Evolutionary conservation across 805 yeast genomes (phyloP), one percentile per base, ranked within the genome.

Genomic region (Saccharomycopsis fermentans): DNA sequence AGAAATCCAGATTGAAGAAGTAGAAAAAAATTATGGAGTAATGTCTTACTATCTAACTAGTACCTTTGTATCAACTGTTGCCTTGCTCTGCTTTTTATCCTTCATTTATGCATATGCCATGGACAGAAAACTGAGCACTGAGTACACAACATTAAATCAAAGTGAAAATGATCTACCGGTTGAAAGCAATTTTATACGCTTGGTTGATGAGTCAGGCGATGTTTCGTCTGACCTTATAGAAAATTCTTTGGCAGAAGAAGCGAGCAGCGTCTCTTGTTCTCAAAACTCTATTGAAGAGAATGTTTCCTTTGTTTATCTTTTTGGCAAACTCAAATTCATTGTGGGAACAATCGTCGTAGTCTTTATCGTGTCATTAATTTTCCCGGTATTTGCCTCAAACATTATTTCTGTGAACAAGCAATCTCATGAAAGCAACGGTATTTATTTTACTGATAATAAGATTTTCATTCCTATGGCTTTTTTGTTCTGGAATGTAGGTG

Each of bases 401-500:
- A 82, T 84, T 9, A 76, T 78, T 52, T 83, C 89, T 2, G 78
- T 73, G 2, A 73, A 77, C 63, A 71, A 70, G 54, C 65, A 70
- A 12, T 16, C 54, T n/a, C 6, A 39, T 17, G 37, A 29, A 8
- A 26, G 17, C 3, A 39, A 26, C 11, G 32, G 32, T n/a, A 27
- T 60, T 35, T 61, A 9, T 1, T 59, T 63, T 50, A 60, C 58
- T 55, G 47, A 61, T 11, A 58, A 62, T 1, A 63, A 70, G 37
- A 74, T 83, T 37, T 84, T 79, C 66, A 79, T 89, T 17, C 97
- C 98, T 1, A 69, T 90, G 55, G 83, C 89, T 2, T 90, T 86
- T 68, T 73, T 91, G 24, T 69, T 87, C 16, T 92, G 99, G 99
- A 92, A 92, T 70, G 58, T 81, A 14, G 98, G 98, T 19, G 99